Evolutionary conservation across 495 filamentous ascomycete genomes (phyloP), one percentile per base, ranked within the genome.

Genomic region (Penicillium angulare): DNA sequence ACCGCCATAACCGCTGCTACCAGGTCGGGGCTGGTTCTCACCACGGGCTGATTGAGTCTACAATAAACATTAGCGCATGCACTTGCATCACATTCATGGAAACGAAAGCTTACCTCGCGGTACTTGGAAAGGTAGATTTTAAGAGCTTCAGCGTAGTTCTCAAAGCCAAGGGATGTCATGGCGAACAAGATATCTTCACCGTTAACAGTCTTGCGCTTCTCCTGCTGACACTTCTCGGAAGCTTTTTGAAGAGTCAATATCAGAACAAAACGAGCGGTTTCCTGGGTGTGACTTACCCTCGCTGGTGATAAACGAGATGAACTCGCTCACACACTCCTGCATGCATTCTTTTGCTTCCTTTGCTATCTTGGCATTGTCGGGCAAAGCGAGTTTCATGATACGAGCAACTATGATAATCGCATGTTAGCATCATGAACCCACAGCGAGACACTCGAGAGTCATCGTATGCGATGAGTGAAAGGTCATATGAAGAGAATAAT

Each of bases 301-400:
- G 68, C 92, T 97, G 22, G 93, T 98, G 71, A 98, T 98, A 77
- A 98, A 98, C 15, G 92, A 97, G 77, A 98, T 98, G 73, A 97
- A 98, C 79, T 98, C 93, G 86, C 92, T 97, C 52, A 98, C 93
- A 63, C 93, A 98, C 75, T 98, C 93, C 70, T 98, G 93, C 93
- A 98, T 97, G 74, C 93, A 98, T 67, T 98, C 93, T 69, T 98
- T 98, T 26, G 93, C 93, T 69, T 98, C 93, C 64, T 98, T 98
- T 34, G 93, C 93, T 55, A 98, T 98, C 78, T 98, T 98, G 48
- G 93, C 93, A 68, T 98, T 98, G 56, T 98, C 95, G 13, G 93
- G 93, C 20, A 98, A 77, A 3, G 93, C 93, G 47, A 86, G 85
- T 69, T 98, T 98, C 93, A 98, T 98, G 67, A 98, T 97, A 40